Evolutionary conservation across 78 protist genomes (phyloP), one percentile per base, ranked within the genome.

Genomic region (Pigoraptor vietnamica): DNA sequence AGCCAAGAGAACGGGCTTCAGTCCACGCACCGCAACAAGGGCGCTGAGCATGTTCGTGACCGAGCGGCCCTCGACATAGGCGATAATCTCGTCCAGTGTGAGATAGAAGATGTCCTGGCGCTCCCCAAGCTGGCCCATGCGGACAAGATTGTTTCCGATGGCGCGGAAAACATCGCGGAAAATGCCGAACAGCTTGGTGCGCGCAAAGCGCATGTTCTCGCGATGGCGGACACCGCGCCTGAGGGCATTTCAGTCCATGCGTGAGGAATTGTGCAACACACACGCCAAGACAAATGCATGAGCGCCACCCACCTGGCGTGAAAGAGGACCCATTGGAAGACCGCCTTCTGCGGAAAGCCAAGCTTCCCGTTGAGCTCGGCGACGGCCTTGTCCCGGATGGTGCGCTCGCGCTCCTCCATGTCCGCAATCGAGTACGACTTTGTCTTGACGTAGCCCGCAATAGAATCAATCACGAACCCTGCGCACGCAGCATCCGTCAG

Each of bases 201-300:
- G 84, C 35, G 84, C 84, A 79, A 79, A 79, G 84, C 84, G 84
- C 84, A 79, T 79, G 84, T 79, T 79, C 32, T 79, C 84, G 32
- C 84, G 84, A 25, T 79, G 84, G 84, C 84, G 84, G 10, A 79
- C 84, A 25, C 84, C 84, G 84, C 84, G 84, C 1, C 84, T 48
- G 67, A n/a, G n/a, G n/a, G n/a, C n/a, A n/a, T n/a, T n/a, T n/a
- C n/a, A n/a, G n/a, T n/a, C n/a, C n/a, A n/a, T n/a, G n/a, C n/a
- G n/a, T n/a, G n/a, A n/a, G n/a, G n/a, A n/a, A n/a, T n/a, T n/a
- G n/a, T n/a, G n/a, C n/a, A n/a, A n/a, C n/a, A n/a, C n/a, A n/a
- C n/a, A n/a, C n/a, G n/a, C n/a, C n/a, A n/a, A n/a, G n/a, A n/a
- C n/a, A n/a, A n/a, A n/a, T n/a, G n/a, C n/a, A n/a, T n/a, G n/a